Percentiles rank a stretch among this genome's conserved stretches.
These are phyloP conservation scores for Paxillus involutus DNA, from an alignment of 768 basidiomycete species.

Conservation along the genomic window DNA sequence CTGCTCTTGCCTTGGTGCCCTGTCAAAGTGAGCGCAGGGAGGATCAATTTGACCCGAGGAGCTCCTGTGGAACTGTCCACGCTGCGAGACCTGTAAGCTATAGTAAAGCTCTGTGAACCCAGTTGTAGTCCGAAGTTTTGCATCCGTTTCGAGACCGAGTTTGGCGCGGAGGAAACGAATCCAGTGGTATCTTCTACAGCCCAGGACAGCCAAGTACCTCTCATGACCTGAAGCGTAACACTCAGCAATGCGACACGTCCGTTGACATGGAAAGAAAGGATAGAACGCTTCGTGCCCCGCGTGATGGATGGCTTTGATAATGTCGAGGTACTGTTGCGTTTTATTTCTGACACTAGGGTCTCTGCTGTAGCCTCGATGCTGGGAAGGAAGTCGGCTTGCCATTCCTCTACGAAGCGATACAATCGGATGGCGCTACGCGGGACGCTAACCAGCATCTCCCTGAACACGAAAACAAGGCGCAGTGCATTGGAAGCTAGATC, in stretches of 20 bases:
- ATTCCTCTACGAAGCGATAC: constrained; percentile 78
- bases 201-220: constrained; percentile 86
- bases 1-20: constrained; percentile 51
- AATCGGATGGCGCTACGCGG: constrained; percentile 81
- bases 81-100: constrained; percentile 48
- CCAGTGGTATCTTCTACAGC: constrained; percentile 50
- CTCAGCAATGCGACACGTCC: constrained; percentile 49
- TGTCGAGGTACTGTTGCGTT: constrained; percentile 39
- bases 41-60: constrained; percentile 57
- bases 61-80: constrained; percentile 35
- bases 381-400: constrained; percentile 78
- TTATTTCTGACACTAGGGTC: constrained; percentile 63
- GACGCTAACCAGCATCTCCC: constrained; percentile 53
- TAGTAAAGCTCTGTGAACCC: constrained; percentile 57
- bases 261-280: constrained; percentile 47
- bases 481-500: constrained; percentile 42
- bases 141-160: constrained; percentile 29
- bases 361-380: constrained; percentile 68
- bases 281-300: constrained; percentile 6
- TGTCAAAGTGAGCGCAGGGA: constrained; percentile 65
- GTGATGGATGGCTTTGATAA: constrained; percentile 29
- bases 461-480: constrained; percentile 45
- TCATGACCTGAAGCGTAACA: constrained; percentile 79
- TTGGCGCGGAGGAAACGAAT: constrained; percentile 44
- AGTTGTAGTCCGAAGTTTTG: constrained; percentile 65